Evolutionary conservation across 2,329 filamentous ascomycete species (phyloP).

Genomic region (Trichoderma cornu-damae): DNA sequence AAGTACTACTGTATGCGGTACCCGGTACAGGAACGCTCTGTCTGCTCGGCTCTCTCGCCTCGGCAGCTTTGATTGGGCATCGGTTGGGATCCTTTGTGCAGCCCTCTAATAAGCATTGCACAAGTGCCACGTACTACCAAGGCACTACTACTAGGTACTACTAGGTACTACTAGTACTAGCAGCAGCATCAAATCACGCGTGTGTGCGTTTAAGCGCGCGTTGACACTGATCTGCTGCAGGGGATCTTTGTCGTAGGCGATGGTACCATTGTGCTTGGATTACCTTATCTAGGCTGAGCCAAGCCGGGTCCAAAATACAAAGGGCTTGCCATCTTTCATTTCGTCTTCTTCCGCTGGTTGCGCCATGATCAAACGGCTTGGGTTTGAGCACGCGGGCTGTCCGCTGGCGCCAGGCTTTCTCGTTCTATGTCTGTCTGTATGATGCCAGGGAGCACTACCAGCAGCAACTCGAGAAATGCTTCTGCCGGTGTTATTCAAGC

Average conservation of each 20-base stretch:
- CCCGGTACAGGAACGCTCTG: no score
- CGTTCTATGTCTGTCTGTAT: background rate
- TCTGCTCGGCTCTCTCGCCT: no score
- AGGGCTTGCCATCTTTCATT: background rate
- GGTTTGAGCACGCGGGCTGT: slow-evolving; percentile 1
- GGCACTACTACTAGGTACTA: no score
- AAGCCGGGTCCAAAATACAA: background rate
- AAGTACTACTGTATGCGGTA: no score
- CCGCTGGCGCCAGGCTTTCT: background rate
- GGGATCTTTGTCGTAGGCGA: slow-evolving; percentile 14
- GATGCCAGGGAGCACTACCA: no score
- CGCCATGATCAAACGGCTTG: background rate
- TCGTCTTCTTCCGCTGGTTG: background rate
- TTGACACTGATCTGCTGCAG: slow-evolving; percentile 18
- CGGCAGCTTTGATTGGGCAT: no score
- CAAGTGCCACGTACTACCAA: no score
- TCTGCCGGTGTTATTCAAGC: background rate
- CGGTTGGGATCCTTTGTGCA: no score
- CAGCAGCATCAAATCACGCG: no score
- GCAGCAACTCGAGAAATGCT: no score
- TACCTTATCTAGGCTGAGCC: no score
- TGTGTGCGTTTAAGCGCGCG: slow-evolving; percentile 1
- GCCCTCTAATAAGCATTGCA: no score
- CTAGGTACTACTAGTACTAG: background rate
- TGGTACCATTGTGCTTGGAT: slow-evolving; percentile 5